phyloP scores from a whole-genome alignment of 164 flowering plant species.

The Amborella trichopoda region DNA sequence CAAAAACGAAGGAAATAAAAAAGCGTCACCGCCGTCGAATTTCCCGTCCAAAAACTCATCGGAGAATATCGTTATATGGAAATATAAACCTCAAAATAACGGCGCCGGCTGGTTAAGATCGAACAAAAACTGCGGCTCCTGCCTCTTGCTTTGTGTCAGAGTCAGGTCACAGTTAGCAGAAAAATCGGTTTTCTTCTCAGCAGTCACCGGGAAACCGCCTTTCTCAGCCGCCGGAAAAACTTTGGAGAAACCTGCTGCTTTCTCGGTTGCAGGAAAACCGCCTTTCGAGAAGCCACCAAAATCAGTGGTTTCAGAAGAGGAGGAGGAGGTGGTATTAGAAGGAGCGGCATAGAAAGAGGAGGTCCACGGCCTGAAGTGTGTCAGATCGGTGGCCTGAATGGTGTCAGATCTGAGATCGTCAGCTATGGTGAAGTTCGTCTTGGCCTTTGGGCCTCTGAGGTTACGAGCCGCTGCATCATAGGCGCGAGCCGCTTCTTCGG shows the following conservation, averaged over 20 bases:
- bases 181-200: conserved; percentile 15
- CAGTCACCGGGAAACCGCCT: neutral
- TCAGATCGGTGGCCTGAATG: too few species aligned
- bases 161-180: conserved; percentile 4
- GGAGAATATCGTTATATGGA: too few species aligned
- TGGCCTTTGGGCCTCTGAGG: conserved; percentile 43
- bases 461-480: conserved; percentile 37
- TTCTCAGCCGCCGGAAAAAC: neutral
- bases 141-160: conserved; percentile 9
- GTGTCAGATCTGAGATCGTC: conserved; percentile 1
- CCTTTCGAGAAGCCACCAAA: neutral
- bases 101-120: conserved; percentile 51
- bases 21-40: too few species aligned
- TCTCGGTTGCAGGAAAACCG: neutral
- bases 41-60: too few species aligned
- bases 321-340: too few species aligned
- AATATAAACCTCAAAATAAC: conserved; percentile 26
- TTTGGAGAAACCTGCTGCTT: neutral
- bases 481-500: conserved; percentile 39
- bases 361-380: conserved; percentile 7
- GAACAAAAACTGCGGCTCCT: conserved; percentile 30
- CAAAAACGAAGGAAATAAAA: too few species aligned
- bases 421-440: conserved; percentile 32
- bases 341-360: neutral
- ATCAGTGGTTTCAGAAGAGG: neutral